Conservation (phyloP, 345 rosid species). For the Toxicodendron radicans region DNA sequence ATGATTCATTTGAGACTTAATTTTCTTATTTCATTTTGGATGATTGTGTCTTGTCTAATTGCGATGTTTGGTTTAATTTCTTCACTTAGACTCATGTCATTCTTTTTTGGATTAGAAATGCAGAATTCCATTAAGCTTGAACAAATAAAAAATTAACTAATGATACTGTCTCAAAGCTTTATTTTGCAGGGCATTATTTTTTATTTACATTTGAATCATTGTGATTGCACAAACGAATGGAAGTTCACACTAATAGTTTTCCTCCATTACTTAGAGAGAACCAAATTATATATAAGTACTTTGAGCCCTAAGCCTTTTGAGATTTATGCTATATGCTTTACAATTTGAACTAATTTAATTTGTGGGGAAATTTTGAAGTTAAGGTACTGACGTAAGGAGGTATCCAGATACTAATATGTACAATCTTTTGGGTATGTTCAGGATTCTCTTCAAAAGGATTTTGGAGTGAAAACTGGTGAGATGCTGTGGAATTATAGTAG, state of each 20-base stretch:
- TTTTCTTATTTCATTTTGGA: constrained; percentile 7
- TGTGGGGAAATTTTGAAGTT: constrained; percentile 9
- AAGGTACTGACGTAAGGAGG: background rate
- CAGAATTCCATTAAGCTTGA: background rate
- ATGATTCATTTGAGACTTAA: constrained; percentile 5
- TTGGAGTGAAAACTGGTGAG: constrained; percentile 90
- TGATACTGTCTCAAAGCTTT: background rate
- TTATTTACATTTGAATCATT: background rate
- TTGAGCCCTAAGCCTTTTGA: too few species aligned
- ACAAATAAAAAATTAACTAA: background rate
- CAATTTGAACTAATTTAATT: background rate
- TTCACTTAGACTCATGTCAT: background rate
- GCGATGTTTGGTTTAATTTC: constrained; percentile 1
- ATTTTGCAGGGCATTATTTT: background rate
- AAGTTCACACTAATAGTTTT: background rate
- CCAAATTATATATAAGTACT: too few species aligned
- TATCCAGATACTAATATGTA: constrained; percentile 3
- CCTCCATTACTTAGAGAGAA: background rate
- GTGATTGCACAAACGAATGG: too few species aligned
- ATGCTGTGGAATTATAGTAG: constrained; percentile 94
- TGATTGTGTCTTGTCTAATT: constrained; percentile 14
- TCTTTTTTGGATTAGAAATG: background rate
- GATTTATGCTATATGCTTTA: background rate
- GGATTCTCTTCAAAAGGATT: constrained; percentile 82
- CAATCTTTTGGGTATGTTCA: constrained; percentile 30